Evolutionary conservation across 176 grass and related monocot species (phyloP), one percentile per base, ranked within the genome.

Genomic region (Pontederia paniculata): DNA sequence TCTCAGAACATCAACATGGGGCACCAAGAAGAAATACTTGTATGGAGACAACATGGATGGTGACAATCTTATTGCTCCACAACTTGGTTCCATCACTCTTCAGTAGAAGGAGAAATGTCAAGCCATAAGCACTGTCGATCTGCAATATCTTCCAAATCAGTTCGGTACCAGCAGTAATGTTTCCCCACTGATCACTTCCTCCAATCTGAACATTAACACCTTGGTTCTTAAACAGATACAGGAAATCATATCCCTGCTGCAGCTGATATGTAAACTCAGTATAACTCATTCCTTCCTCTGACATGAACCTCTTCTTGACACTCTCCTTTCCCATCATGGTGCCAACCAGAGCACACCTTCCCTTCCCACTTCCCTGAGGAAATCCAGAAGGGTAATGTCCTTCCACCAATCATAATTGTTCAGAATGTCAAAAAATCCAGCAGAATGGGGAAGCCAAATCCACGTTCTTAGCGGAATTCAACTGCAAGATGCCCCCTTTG

Each of bases 361-460:
- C 12, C 76, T 83, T 9, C 87, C 87, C 20, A 98, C 83, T 23
- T 98, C 87, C 63, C 76, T 88, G 15, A 98, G 88, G 62, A 91
- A 98, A 77, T 91, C 77, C 48, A 98, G 72, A 69, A 98, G 69
- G 2, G 77, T 91, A 47, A 91, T 76, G 60, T 80, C 78, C 78
- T 91, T 91, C 93, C 86, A 98, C 86, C 93, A 98, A 63, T 98
- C 83, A 25, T 91, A 91, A 64, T 98, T 91, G 45, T 98, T 85
- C 54, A 98, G 66, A 75, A 98, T 91, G 12, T 77, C 12, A 17
- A 91, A 81, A 6, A 83, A 84, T 67, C 80, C 93, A 63, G 73
- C 67, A 21, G 19, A 22, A 3, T 37, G 28, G 3, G n/a, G 28
- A 37, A 6, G 50, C 15, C 31, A 28, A 42, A 53, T 16, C 49